A percentile compares a stretch with the other conserved stretches of the same genome.
Conservation (phyloP, 2,329 filamentous ascomycete genomes). For the Hypoxylon sp. region DNA sequence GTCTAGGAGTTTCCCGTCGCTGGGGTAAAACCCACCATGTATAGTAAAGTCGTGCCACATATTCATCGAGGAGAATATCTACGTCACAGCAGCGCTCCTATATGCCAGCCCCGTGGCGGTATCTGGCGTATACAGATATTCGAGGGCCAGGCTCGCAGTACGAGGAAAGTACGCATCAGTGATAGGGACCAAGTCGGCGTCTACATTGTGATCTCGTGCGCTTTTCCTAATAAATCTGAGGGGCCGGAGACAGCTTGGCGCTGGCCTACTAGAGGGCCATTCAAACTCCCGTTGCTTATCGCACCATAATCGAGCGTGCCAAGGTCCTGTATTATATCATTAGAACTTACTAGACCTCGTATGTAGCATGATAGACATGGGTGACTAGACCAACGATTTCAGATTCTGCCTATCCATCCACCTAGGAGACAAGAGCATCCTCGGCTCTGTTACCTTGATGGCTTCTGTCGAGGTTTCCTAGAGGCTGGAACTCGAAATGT, state of each 20-base stretch:
- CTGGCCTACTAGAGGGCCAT: slow-evolving; percentile 65
- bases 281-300: slow-evolving; percentile 64
- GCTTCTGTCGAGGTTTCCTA: not conserved
- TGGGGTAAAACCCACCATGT: slow-evolving; percentile 63
- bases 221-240: slow-evolving; percentile 48
- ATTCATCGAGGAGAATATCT: slow-evolving; percentile 52
- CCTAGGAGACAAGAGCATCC: slow-evolving; percentile 68
- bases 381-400: slow-evolving; percentile 67
- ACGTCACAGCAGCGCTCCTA: slow-evolving; percentile 67
- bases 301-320: slow-evolving; percentile 26
- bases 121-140: slow-evolving; percentile 14
- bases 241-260: slow-evolving; percentile 63
- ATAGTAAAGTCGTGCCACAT: not conserved
- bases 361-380: slow-evolving; percentile 68
- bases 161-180: not conserved
- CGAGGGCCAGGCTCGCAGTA: not conserved
- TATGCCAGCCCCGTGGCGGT: slow-evolving; percentile 54
- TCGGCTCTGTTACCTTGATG: slow-evolving; percentile 51
- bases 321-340: not conserved
- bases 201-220: slow-evolving; percentile 6
- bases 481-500: not conserved
- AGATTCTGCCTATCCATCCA: slow-evolving; percentile 63
- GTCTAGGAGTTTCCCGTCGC: slow-evolving; percentile 70
- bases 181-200: slow-evolving; percentile 4
- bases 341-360: slow-evolving; percentile 65